Evolutionary conservation across 768 basidiomycete genomes (phyloP).

Genomic region (Leccinum boreale): DNA sequence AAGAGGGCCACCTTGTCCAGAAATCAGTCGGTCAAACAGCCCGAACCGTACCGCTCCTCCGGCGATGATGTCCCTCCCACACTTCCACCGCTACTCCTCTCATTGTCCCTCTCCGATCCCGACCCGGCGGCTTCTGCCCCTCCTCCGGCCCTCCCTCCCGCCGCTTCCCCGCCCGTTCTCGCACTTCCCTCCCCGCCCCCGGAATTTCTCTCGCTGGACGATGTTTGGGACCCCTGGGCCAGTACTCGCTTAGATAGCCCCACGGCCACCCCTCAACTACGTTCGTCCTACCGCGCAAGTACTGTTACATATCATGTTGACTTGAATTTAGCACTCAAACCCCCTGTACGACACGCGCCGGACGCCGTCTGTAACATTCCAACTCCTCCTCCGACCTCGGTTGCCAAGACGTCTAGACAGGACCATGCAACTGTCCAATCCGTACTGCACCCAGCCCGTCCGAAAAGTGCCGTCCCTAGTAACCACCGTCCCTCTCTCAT

Average conservation of each 20-base stretch:
- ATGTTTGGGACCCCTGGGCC: constrained; percentile 27
- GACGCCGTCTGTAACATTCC: background rate
- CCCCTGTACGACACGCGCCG: constrained; percentile 1
- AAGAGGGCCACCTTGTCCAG: constrained; percentile 38
- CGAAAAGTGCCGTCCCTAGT: constrained; percentile 15
- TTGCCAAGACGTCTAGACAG: constrained; percentile 18
- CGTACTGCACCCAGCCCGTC: background rate
- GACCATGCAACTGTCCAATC: constrained; percentile 1
- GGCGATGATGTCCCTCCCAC: constrained; percentile 25
- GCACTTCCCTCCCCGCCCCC: background rate
- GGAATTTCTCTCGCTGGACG: background rate
- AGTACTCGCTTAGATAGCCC: constrained; percentile 4
- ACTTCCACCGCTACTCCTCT: constrained; percentile 42
- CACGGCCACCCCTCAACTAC: background rate
- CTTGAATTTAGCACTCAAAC: constrained; percentile 3
- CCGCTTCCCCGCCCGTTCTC: constrained; percentile 16
- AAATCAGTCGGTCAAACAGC: background rate
- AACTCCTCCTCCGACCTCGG: constrained; percentile 6
- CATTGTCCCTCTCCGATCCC: constrained; percentile 30
- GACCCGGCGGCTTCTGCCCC: constrained; percentile 14
- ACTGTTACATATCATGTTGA: no score
- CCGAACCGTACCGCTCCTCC: constrained; percentile 1
- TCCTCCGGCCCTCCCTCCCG: constrained; percentile 2
- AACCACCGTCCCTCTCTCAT: constrained; percentile 14
- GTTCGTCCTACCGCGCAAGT: constrained; percentile 12